Conservation (phyloP, 75 land plant genomes). For the Sequoiadendron giganteum region DNA sequence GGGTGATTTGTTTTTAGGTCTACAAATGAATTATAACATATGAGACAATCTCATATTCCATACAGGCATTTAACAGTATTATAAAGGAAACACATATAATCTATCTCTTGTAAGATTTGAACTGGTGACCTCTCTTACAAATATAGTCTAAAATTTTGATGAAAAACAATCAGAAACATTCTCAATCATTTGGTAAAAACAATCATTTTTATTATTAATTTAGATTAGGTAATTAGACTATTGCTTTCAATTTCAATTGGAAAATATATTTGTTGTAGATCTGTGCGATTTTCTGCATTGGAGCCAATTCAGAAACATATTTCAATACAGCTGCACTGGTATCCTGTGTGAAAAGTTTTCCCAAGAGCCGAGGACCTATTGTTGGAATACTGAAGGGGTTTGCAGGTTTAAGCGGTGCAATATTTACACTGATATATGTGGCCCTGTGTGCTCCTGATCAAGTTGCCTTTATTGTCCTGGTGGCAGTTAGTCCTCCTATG, state of each 20-base stretch:
- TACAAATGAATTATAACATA: too few species aligned
- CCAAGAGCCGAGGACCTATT: conserved; percentile 81
- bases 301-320: conserved; percentile 94
- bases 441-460: conserved; percentile 75
- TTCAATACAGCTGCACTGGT: conserved; percentile 93
- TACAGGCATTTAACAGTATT: too few species aligned
- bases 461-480: conserved; percentile 79
- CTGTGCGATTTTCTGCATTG: conserved; percentile 77
- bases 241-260: background rate
- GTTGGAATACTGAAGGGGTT: conserved; percentile 97
- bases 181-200: too few species aligned
- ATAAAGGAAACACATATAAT: too few species aligned
- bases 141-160: too few species aligned
- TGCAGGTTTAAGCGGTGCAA: conserved; percentile 91
- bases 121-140: too few species aligned
- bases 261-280: conserved; percentile 46
- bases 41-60: too few species aligned
- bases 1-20: too few species aligned
- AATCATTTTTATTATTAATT: too few species aligned
- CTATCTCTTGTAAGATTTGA: too few species aligned
- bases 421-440: conserved; percentile 74
- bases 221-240: background rate
- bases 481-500: conserved; percentile 87
- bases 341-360: conserved; percentile 89
- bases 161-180: too few species aligned